Percentiles rank a stretch among this genome's conserved stretches.
Conservation (phyloP, 2,329 filamentous ascomycete genomes). For the Beauveria rudraprayagi region DNA sequence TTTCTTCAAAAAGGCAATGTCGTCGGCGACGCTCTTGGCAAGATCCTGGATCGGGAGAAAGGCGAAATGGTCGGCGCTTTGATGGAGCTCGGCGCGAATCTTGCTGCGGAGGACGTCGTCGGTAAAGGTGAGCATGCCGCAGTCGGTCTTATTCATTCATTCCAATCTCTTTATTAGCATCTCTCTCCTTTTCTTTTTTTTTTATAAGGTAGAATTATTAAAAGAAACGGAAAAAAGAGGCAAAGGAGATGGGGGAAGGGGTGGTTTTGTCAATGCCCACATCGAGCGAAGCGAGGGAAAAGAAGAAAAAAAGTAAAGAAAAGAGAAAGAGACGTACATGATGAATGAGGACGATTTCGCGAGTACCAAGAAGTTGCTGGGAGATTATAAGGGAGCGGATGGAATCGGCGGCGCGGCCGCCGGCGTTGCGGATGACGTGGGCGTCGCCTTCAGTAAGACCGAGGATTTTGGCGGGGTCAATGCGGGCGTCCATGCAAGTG, state of each 20-base stretch:
- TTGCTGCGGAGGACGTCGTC: conserved; percentile 48
- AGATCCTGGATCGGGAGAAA: conserved; percentile 61
- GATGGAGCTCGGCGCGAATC: conserved; percentile 52
- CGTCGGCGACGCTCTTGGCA: conserved; percentile 55
- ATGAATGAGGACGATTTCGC: conserved; percentile 67
- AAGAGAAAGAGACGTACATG: conserved; percentile 33
- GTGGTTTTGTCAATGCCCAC: background rate
- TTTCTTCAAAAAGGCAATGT: conserved; percentile 55
- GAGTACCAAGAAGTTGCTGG: conserved; percentile 68
- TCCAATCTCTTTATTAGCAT: too few relatives aligned
- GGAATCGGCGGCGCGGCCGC: conserved; percentile 58
- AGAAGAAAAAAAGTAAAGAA: background rate
- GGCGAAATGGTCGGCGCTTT: conserved; percentile 42
- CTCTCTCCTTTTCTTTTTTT: too few relatives aligned
- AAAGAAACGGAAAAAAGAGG: too few relatives aligned
- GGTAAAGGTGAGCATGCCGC: conserved; percentile 59
- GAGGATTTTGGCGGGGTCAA: conserved; percentile 60
- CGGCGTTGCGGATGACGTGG: conserved; percentile 70
- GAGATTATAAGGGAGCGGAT: conserved; percentile 71
- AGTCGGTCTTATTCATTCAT: conserved; percentile 24
- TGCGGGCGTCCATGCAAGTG: conserved; percentile 76
- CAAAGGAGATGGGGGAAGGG: too few relatives aligned
- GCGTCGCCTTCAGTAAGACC: conserved; percentile 67
- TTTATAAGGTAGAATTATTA: too few relatives aligned
- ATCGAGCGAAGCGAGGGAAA: background rate